These are phyloP conservation scores for Paraglomus brasilianum DNA, from an alignment of 192 early-diverging fungal species.

Conservation along the genomic window DNA sequence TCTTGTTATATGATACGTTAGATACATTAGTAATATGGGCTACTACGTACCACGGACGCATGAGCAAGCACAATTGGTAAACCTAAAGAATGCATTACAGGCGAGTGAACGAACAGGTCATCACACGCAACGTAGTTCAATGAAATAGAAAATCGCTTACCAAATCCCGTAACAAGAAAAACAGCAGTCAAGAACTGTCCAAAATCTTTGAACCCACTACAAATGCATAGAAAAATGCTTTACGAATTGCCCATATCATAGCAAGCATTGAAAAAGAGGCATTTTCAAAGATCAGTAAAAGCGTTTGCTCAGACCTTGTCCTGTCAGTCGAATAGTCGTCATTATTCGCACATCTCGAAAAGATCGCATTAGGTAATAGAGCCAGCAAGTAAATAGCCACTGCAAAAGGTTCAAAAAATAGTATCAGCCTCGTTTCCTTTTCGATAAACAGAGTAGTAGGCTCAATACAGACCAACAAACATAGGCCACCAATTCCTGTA, in stretches of 20 bases:
- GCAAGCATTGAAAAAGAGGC: too few species aligned
- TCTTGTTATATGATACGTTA: neutral
- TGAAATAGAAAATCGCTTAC: constrained; percentile 40
- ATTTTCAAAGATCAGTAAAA: neutral
- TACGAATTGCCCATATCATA: too few species aligned
- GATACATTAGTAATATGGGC: neutral
- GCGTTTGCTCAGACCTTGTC: constrained; percentile 41
- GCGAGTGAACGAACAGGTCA: neutral
- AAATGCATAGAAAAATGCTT: constrained; percentile 19
- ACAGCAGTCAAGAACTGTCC: constrained; percentile 88
- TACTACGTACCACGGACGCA: constrained; percentile 61
- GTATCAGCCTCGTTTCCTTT: neutral
- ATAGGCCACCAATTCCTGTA: constrained; percentile 95
- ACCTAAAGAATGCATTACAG: constrained; percentile 40
- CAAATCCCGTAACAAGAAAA: constrained; percentile 89
- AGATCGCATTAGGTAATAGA: constrained; percentile 87
- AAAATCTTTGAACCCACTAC: constrained; percentile 55
- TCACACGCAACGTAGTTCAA: constrained; percentile 5
- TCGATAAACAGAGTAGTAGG: neutral
- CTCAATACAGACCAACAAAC: constrained; percentile 61
- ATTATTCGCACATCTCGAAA: constrained; percentile 65
- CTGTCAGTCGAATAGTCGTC: constrained; percentile 71
- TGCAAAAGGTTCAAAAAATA: neutral
- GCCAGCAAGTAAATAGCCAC: constrained; percentile 91
- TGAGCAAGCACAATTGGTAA: constrained; percentile 83